These are phyloP conservation scores for Clonostachys solani DNA, from an alignment of 2,329 filamentous ascomycete species.

Conservation along the genomic window DNA sequence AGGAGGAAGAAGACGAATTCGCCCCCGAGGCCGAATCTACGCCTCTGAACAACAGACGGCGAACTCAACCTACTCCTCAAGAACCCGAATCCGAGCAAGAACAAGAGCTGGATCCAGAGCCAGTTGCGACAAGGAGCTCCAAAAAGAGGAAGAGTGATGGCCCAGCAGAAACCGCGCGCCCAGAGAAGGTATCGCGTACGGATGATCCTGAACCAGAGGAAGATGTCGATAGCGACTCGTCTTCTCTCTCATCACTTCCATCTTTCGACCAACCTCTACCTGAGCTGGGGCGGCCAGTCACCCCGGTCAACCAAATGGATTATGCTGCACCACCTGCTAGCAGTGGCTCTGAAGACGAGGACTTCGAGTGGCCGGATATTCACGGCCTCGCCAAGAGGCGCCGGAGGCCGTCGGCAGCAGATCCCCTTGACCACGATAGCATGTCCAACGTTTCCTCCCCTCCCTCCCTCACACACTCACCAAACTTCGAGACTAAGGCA, in stretches of 20 bases:
- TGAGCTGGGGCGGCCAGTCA: slow-evolving; percentile 25
- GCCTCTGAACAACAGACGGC: slow-evolving; percentile 45
- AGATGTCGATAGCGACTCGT: slow-evolving; percentile 27
- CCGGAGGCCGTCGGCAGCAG: slow-evolving; percentile 27
- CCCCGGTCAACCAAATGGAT: slow-evolving; percentile 37
- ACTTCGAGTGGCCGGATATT: slow-evolving; percentile 46
- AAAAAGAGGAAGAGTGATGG: slow-evolving; percentile 55
- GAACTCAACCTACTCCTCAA: slow-evolving; percentile 21
- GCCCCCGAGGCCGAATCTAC: slow-evolving; percentile 65
- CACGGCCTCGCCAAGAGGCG: slow-evolving; percentile 43
- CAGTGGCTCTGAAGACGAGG: slow-evolving; percentile 41
- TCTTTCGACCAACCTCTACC: slow-evolving; percentile 26
- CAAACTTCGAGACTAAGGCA: slow-evolving; percentile 38
- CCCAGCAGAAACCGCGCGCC: slow-evolving; percentile 28
- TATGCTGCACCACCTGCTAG: slow-evolving; percentile 52
- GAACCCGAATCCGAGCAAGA: slow-evolving; percentile 15
- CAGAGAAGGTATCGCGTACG: slow-evolving; percentile 25
- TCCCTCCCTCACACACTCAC: slow-evolving; percentile 63
- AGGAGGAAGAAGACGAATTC: slow-evolving; percentile 44
- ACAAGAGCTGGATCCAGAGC: slow-evolving; percentile 14
- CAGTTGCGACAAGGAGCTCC: slow-evolving; percentile 19
- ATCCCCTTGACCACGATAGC: slow-evolving; percentile 30
- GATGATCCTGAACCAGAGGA: slow-evolving; percentile 9
- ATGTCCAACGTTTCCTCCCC: slow-evolving; percentile 58
- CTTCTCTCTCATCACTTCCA: slow-evolving; percentile 17